A percentile compares a stretch with the other conserved stretches of the same genome.
Evolutionary conservation across 305 asterid genomes (phyloP).

Genomic region (Fraxinus latifolia): DNA sequence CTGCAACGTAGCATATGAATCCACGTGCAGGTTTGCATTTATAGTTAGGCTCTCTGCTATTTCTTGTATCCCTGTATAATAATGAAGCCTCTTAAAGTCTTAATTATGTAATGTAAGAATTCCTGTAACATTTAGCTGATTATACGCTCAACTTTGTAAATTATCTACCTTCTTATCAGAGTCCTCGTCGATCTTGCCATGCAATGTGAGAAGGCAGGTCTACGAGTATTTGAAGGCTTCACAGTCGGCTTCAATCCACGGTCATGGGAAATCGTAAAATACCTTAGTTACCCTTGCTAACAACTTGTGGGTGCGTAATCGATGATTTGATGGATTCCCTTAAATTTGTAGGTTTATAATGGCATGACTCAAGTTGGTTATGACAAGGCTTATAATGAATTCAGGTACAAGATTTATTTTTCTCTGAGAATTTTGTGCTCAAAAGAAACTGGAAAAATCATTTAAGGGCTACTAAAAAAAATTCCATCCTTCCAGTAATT

Average conservation of each 20-base stretch:
- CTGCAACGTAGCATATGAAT: constrained; percentile 74
- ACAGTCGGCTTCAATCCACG: constrained; percentile 96
- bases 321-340: constrained; percentile 23
- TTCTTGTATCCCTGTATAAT: constrained; percentile 8
- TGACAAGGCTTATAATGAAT: constrained; percentile 67
- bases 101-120: neutral
- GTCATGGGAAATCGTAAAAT: constrained; percentile 81
- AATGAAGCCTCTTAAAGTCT: constrained; percentile 12
- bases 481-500: neutral
- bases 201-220: constrained; percentile 76
- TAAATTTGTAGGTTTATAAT: constrained; percentile 66
- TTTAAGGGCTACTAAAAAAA: neutral
- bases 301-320: constrained; percentile 16
- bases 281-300: constrained; percentile 17
- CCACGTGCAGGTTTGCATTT: constrained; percentile 66
- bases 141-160: constrained; percentile 13
- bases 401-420: constrained; percentile 48
- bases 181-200: constrained; percentile 82
- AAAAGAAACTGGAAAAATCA: neutral
- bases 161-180: constrained; percentile 43
- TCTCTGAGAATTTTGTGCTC: neutral
- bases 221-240: constrained; percentile 83
- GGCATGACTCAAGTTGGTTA: constrained; percentile 92
- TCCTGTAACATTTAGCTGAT: neutral
- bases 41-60: neutral